phyloP scores from a whole-genome alignment of 768 basidiomycete genomes.

The Inosperma sp. region DNA sequence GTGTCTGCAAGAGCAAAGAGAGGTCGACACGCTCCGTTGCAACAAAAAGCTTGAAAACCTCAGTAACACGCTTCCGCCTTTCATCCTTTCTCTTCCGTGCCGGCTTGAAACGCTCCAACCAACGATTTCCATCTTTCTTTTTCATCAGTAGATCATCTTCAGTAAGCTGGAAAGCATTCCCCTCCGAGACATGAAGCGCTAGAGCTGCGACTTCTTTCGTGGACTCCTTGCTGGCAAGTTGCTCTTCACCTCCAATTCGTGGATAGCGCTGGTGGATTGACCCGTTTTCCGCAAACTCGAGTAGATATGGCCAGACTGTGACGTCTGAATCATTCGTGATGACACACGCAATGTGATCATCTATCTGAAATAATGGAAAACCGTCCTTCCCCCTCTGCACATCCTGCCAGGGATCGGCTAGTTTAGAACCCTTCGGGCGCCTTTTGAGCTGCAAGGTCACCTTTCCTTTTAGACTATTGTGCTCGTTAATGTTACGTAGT shows the following conservation, averaged over 20 bases:
- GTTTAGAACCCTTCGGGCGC: not conserved
- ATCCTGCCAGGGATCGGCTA: not conserved
- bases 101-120: no score
- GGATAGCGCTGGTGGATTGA: slow-evolving; percentile 1
- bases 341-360: not conserved
- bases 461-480: not conserved
- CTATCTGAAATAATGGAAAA: not conserved
- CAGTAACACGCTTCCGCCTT: not conserved
- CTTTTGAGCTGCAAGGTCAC: not conserved
- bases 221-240: not conserved
- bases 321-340: not conserved
- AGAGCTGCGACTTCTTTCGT: not conserved
- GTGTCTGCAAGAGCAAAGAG: not conserved
- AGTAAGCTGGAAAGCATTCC: not conserved
- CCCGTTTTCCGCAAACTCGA: slow-evolving; percentile 1
- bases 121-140: not conserved
- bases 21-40: not conserved
- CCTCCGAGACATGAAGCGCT: not conserved
- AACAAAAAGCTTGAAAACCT: not conserved
- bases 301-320: not conserved
- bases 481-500: not conserved
- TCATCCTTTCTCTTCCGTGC: not conserved
- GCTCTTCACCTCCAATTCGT: not conserved
- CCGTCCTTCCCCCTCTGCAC: not conserved
- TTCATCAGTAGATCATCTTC: not conserved